phyloP scores from a whole-genome alignment of 371 early-diverging fungal species.

The Saksenaea vasiformis region DNA sequence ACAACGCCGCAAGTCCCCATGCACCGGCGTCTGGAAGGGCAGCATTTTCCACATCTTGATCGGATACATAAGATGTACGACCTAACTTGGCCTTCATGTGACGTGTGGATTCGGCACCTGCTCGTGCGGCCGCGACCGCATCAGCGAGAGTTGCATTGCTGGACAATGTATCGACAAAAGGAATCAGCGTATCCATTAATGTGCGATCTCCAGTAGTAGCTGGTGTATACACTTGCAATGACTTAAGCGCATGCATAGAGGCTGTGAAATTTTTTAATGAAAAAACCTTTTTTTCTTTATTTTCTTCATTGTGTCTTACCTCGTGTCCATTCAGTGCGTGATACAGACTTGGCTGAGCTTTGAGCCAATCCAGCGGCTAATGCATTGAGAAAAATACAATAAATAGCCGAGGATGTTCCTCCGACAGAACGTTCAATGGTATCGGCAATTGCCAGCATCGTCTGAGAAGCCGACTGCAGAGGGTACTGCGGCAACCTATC shows the following conservation, averaged over 20 bases:
- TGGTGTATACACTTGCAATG: constrained; percentile 68
- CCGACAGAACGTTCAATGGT: constrained; percentile 75
- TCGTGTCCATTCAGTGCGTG: constrained; percentile 16
- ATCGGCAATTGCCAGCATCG: constrained; percentile 52
- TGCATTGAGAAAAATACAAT: constrained; percentile 77
- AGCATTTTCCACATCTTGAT: constrained; percentile 43
- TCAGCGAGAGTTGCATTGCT: constrained; percentile 26
- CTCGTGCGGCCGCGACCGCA: constrained; percentile 57
- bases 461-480: constrained; percentile 23
- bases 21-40: constrained; percentile 73
- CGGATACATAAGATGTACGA: constrained; percentile 70
- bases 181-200: constrained; percentile 74
- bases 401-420: constrained; percentile 78
- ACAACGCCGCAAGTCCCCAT: constrained; percentile 59
- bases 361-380: constrained; percentile 50
- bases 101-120: constrained; percentile 63
- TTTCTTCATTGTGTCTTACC: constrained; percentile 12
- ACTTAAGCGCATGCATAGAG: constrained; percentile 55
- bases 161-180: constrained; percentile 59
- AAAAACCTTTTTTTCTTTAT: not conserved
- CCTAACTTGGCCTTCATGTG: constrained; percentile 66
- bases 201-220: constrained; percentile 82
- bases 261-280: constrained; percentile 14
- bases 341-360: constrained; percentile 4
- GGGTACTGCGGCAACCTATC: constrained; percentile 19